Conservation (phyloP, 768 basidiomycete species). For the Calocera cornea region DNA sequence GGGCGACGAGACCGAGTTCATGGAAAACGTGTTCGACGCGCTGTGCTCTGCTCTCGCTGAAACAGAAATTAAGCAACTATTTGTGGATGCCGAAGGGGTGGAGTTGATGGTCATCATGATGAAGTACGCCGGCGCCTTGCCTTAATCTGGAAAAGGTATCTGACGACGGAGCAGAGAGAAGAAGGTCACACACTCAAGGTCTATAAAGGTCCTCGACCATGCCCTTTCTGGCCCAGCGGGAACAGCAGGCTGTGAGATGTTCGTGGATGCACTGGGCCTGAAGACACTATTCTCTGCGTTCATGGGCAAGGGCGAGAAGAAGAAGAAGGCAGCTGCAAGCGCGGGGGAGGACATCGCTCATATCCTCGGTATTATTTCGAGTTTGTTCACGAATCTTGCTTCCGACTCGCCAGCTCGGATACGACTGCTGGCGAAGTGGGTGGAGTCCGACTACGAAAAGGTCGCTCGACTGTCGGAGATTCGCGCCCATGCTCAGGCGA, state of each 20-base stretch:
- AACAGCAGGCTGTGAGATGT: conserved; percentile 58
- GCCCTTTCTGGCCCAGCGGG: conserved; percentile 72
- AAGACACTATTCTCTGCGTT: conserved; percentile 83
- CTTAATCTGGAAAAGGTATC: not conserved
- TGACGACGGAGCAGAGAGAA: conserved; percentile 47
- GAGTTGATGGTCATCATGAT: conserved; percentile 98
- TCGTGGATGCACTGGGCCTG: conserved; percentile 76
- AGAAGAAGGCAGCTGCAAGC: conserved; percentile 43
- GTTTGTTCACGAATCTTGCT: conserved; percentile 71
- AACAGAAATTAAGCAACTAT: conserved; percentile 60
- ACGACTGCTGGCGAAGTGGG: conserved; percentile 83
- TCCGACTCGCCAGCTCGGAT: conserved; percentile 71
- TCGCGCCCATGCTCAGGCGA: conserved; percentile 50
- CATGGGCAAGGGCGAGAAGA: conserved; percentile 77
- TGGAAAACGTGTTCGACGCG: conserved; percentile 91
- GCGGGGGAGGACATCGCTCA: conserved; percentile 77
- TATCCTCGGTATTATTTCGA: conserved; percentile 74
- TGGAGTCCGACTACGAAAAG: conserved; percentile 86
- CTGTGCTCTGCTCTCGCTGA: conserved; percentile 78
- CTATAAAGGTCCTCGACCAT: conserved; percentile 84
- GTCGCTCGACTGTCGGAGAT: conserved; percentile 85
- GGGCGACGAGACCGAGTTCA: conserved; percentile 87
- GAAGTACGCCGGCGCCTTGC: conserved; percentile 47
- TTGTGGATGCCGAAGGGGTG: conserved; percentile 82
- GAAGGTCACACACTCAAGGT: conserved; percentile 58